Evolutionary conservation across 2,329 filamentous ascomycete species (phyloP).

Genomic region (Pleoardoris graminearum): DNA sequence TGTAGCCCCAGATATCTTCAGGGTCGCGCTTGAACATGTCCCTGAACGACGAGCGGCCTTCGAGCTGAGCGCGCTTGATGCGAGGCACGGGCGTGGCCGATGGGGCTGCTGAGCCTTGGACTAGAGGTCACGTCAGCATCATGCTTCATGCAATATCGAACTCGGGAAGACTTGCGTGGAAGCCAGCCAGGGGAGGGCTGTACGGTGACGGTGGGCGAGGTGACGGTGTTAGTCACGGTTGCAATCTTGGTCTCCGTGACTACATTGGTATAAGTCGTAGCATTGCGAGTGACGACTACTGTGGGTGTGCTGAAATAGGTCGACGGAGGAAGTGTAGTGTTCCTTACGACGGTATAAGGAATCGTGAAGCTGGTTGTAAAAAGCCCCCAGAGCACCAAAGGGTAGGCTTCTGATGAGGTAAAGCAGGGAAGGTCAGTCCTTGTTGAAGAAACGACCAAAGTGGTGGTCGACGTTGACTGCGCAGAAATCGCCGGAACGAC

Average conservation of each 20-base stretch:
- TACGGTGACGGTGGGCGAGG: constrained; percentile 19
- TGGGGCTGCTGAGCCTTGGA: neutral
- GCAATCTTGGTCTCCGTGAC: constrained; percentile 20
- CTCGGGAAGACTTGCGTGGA: constrained; percentile 14
- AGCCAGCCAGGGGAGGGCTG: constrained; percentile 21
- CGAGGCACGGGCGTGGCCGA: constrained; percentile 15
- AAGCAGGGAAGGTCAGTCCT: constrained; percentile 1
- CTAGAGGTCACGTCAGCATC: too few relatives aligned
- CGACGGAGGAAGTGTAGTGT: constrained; percentile 14
- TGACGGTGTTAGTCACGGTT: constrained; percentile 15
- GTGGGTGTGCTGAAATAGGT: constrained; percentile 15
- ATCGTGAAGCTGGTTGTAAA: constrained; percentile 21
- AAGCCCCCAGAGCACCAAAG: constrained; percentile 12
- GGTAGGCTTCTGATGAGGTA: neutral
- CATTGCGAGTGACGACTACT: constrained; percentile 23
- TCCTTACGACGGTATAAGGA: constrained; percentile 10
- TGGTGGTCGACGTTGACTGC: neutral
- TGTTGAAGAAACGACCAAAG: constrained; percentile 1
- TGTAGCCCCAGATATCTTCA: constrained; percentile 22
- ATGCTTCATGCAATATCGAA: neutral
- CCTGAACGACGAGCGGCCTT: constrained; percentile 9
- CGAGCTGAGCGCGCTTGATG: constrained; percentile 22
- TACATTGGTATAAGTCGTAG: constrained; percentile 25
- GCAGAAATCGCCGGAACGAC: constrained; percentile 15
- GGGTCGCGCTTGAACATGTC: constrained; percentile 20